Percentiles rank a stretch among this genome's conserved stretches.
These are phyloP conservation scores for Tylopilus rubrobrunneus DNA, from an alignment of 768 basidiomycete genomes.

Conservation along the genomic window DNA sequence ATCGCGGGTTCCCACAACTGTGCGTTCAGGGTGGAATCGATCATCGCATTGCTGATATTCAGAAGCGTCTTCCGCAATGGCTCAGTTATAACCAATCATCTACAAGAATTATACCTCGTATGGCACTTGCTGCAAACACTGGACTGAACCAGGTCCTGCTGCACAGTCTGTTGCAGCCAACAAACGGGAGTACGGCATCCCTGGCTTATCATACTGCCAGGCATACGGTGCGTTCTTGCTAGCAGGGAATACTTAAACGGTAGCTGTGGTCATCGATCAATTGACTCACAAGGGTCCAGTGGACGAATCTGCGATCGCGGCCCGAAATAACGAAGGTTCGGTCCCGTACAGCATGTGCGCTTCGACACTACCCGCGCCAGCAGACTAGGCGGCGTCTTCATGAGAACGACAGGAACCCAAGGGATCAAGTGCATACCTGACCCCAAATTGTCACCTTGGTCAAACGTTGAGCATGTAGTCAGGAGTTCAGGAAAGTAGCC, in stretches of 20 bases:
- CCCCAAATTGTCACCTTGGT: constrained; percentile 20
- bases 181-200: constrained; percentile 47
- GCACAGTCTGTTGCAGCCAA: constrained; percentile 44
- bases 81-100: background rate
- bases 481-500: background rate
- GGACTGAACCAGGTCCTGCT: constrained; percentile 35
- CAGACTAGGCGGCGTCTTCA: constrained; percentile 7
- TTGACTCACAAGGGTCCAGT: constrained; percentile 19
- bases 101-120: constrained; percentile 9
- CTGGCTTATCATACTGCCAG: constrained; percentile 47
- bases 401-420: background rate
- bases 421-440: constrained; percentile 6
- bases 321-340: constrained; percentile 9
- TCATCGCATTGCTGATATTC: constrained; percentile 46
- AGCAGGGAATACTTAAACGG: background rate
- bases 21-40: constrained; percentile 39
- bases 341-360: constrained; percentile 12
- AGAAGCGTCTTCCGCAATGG: constrained; percentile 38
- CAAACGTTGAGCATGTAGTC: background rate
- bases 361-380: constrained; percentile 15
- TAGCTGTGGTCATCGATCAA: background rate
- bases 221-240: constrained; percentile 50
- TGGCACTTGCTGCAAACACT: constrained; percentile 35
- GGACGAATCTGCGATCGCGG: constrained; percentile 17
- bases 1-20: constrained; percentile 59